A percentile compares a stretch with the other conserved stretches of the same genome.
Evolutionary conservation across 2,329 filamentous ascomycete species (phyloP).

Genomic region (Neodidymelliopsis sp.): DNA sequence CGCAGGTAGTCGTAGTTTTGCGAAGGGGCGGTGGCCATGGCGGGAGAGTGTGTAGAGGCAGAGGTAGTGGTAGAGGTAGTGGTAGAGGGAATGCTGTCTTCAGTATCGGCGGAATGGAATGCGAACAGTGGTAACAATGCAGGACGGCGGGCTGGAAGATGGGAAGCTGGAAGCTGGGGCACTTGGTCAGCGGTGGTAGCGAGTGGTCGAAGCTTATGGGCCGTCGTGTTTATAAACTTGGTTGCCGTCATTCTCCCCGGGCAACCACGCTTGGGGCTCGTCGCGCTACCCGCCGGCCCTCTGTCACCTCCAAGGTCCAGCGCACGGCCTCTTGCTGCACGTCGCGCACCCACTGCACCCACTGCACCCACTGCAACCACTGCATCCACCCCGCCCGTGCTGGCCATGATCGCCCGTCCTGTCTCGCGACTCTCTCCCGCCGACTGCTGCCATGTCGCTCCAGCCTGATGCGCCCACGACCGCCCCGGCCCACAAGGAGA

Average conservation of each 20-base stretch:
- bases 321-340: conserved; percentile 1
- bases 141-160: conserved; percentile 27
- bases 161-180: conserved; percentile 14
- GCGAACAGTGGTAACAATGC: conserved; percentile 40
- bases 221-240: conserved; percentile 25
- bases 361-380: too few relatives aligned
- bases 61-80: conserved; percentile 20
- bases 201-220: conserved; percentile 27
- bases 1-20: conserved; percentile 65
- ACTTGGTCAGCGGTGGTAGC: conserved; percentile 18
- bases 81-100: background rate
- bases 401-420: conserved; percentile 15
- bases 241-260: conserved; percentile 20
- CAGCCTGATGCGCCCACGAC: conserved; percentile 26
- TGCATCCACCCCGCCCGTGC: conserved; percentile 9
- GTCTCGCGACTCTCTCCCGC: conserved; percentile 13
- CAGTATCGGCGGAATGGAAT: conserved; percentile 8
- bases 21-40: conserved; percentile 33
- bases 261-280: conserved; percentile 29
- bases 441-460: conserved; percentile 35
- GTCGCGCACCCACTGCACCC: background rate
- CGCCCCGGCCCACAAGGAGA: conserved; percentile 22
- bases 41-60: conserved; percentile 24
- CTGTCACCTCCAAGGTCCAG: background rate
- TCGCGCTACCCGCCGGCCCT: conserved; percentile 6